These are phyloP conservation scores for Anthracocystis walkeri DNA, from an alignment of 1,284 basidiomycete species.

Conservation along the genomic window DNA sequence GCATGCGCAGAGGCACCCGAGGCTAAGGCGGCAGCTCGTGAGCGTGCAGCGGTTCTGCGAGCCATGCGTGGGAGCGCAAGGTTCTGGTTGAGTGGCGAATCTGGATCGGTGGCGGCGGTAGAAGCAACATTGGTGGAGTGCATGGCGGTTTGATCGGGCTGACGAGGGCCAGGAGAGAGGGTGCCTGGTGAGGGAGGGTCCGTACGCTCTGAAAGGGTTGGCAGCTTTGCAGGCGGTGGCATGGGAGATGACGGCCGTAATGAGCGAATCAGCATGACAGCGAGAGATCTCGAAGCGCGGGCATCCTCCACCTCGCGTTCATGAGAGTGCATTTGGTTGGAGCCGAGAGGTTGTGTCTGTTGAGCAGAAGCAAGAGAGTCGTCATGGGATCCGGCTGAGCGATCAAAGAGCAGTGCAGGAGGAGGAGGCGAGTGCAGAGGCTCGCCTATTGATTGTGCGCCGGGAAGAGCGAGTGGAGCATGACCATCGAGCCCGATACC, in stretches of 20 bases:
- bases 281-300: conserved; percentile 37
- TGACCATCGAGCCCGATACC: conserved; percentile 46
- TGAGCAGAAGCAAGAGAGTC: not conserved
- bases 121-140: conserved; percentile 1
- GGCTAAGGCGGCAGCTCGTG: conserved; percentile 48
- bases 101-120: conserved; percentile 12
- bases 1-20: conserved; percentile 38
- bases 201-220: conserved; percentile 26
- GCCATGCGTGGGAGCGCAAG: conserved; percentile 37
- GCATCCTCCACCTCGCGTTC: conserved; percentile 44
- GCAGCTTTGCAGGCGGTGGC: conserved; percentile 33
- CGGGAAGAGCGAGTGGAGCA: conserved; percentile 16
- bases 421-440: conserved; percentile 14
- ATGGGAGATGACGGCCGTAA: conserved; percentile 32
- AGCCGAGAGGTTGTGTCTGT: conserved; percentile 1
- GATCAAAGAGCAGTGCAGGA: conserved; percentile 25
- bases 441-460: conserved; percentile 2
- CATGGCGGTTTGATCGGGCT: not conserved
- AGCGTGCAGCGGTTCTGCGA: conserved; percentile 38
- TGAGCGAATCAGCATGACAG: conserved; percentile 44
- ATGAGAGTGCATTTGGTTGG: conserved; percentile 5
- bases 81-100: conserved; percentile 29
- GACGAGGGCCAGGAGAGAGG: conserved; percentile 7
- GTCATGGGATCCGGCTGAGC: not conserved
- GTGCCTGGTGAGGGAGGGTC: conserved; percentile 13